phyloP scores from a whole-genome alignment of 345 rosid genomes.

The Acer saccharum region DNA sequence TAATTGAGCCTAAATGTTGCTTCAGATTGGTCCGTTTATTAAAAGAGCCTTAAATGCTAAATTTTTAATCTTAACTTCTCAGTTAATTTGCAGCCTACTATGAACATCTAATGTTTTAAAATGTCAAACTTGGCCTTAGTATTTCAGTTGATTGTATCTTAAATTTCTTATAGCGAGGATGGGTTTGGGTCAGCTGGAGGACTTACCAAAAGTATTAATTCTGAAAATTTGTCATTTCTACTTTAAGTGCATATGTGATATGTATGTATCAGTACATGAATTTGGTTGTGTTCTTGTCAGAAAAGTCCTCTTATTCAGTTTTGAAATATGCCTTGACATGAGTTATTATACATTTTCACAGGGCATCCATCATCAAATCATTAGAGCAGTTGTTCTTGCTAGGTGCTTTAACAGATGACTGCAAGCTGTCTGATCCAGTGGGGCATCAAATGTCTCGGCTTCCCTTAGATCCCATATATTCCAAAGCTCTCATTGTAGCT shows the following conservation, averaged over 20 bases:
- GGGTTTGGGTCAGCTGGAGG: neutral
- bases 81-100: neutral
- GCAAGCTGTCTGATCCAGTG: conserved; percentile 74
- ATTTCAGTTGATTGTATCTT: neutral
- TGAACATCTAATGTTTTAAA: neutral
- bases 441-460: conserved; percentile 95
- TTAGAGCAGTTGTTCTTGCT: conserved; percentile 76
- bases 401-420: conserved; percentile 88
- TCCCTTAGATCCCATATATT: conserved; percentile 84
- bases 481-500: conserved; percentile 85
- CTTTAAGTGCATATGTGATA: neutral
- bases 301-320: neutral
- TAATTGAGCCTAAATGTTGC: too few relatives aligned
- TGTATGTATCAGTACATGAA: neutral
- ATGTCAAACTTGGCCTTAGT: neutral
- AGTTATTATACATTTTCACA: conserved; percentile 41
- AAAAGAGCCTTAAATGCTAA: neutral
- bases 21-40: neutral
- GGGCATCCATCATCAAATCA: conserved; percentile 76
- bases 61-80: neutral
- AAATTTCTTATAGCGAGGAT: neutral
- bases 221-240: neutral
- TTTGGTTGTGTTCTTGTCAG: neutral
- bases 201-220: neutral
- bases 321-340: conserved; percentile 1